phyloP scores from a whole-genome alignment of 83 land plant species.

The Picea engelmannii region DNA sequence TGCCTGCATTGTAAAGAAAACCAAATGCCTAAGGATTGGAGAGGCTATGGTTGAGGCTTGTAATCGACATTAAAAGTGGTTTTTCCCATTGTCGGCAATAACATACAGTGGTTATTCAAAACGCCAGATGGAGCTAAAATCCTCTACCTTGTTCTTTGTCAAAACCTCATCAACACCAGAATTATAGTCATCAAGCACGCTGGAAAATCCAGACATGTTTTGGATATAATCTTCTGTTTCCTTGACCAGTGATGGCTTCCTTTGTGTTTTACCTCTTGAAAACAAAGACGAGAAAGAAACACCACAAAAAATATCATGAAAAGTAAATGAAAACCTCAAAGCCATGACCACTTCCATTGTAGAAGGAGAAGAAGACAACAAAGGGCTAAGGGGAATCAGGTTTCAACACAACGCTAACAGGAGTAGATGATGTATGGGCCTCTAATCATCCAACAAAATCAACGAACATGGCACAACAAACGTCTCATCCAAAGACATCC shows the following conservation, averaged over 20 bases:
- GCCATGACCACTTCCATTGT: too few species aligned
- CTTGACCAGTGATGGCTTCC: slow-evolving; percentile 1
- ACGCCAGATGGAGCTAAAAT: slow-evolving; percentile 44
- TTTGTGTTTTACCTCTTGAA: too few species aligned
- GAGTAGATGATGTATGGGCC: too few species aligned
- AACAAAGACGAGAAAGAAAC: too few species aligned
- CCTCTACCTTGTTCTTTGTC: slow-evolving; percentile 27
- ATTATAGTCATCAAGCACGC: slow-evolving; percentile 45
- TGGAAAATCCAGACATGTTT: slow-evolving; percentile 39
- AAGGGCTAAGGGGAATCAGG: too few species aligned
- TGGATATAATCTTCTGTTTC: slow-evolving; percentile 39
- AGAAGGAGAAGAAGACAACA: too few species aligned
- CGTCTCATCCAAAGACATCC: too few species aligned
- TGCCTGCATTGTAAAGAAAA: not conserved
- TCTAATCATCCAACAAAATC: too few species aligned
- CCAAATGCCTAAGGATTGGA: slow-evolving; percentile 10
- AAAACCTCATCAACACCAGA: slow-evolving; percentile 1
- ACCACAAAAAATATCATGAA: too few species aligned
- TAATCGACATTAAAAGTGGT: slow-evolving; percentile 48
- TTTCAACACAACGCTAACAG: too few species aligned
- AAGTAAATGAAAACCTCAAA: too few species aligned
- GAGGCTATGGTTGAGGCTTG: slow-evolving; percentile 36
- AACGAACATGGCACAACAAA: too few species aligned
- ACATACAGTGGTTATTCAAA: slow-evolving; percentile 36
- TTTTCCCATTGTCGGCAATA: slow-evolving; percentile 32